These are phyloP conservation scores for Hemisphaericaspora lyxosophila DNA, from an alignment of 1,139 yeast species.

Conservation along the genomic window DNA sequence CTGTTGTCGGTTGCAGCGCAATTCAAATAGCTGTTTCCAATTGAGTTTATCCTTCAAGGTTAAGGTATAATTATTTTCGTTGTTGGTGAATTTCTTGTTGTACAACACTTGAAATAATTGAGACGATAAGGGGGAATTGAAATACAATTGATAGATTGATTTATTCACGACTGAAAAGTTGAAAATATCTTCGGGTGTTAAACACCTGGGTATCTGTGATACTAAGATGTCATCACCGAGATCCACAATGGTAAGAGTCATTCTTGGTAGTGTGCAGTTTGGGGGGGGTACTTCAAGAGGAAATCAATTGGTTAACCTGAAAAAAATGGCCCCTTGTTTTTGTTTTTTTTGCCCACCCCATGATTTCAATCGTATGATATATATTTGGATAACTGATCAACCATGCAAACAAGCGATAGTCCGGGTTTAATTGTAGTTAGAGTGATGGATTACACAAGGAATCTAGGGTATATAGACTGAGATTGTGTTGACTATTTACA, in stretches of 20 bases:
- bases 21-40: constrained; percentile 53
- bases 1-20: constrained; percentile 40
- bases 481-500: too few species aligned
- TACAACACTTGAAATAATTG: constrained; percentile 49
- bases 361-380: too few species aligned
- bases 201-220: constrained; percentile 33
- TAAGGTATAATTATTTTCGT: constrained; percentile 27
- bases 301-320: too few species aligned
- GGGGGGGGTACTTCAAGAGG: neutral
- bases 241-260: constrained; percentile 17
- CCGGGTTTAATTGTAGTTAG: too few species aligned
- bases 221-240: constrained; percentile 49
- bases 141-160: constrained; percentile 20
- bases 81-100: constrained; percentile 41
- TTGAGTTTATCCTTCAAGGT: constrained; percentile 43
- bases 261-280: neutral
- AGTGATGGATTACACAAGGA: too few species aligned
- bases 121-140: constrained; percentile 27
- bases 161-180: constrained; percentile 47
- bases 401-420: too few species aligned
- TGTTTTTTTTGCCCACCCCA: too few species aligned
- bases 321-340: too few species aligned
- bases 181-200: constrained; percentile 48
- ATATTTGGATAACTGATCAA: too few species aligned
- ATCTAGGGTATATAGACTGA: too few species aligned